Evolutionary conservation across 768 basidiomycete species (phyloP).

Genomic region (Mycena leptocephala): DNA sequence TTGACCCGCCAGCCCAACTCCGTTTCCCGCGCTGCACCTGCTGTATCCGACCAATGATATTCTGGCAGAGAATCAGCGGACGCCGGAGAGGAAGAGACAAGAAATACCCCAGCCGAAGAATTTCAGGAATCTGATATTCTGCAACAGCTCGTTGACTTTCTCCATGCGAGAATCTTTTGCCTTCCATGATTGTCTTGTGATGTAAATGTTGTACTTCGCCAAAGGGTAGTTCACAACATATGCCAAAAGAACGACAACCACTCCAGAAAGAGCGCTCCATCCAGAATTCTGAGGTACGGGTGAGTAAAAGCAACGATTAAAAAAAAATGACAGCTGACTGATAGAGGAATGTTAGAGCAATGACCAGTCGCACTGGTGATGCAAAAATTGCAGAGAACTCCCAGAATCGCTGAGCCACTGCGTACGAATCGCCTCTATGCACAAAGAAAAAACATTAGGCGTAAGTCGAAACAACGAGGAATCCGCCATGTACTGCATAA

Average conservation of each 20-base stretch:
- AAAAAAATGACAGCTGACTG: conserved; percentile 59
- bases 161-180: conserved; percentile 81
- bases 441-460: conserved; percentile 16
- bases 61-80: conserved; percentile 53
- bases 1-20: conserved; percentile 82
- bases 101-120: conserved; percentile 83
- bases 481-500: conserved; percentile 75
- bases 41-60: conserved; percentile 72
- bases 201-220: conserved; percentile 77
- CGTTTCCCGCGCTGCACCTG: conserved; percentile 67
- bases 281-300: conserved; percentile 72
- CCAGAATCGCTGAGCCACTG: conserved; percentile 83
- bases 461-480: conserved; percentile 4
- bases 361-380: conserved; percentile 74
- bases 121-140: conserved; percentile 82
- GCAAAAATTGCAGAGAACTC: conserved; percentile 77
- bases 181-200: conserved; percentile 72
- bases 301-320: conserved; percentile 7
- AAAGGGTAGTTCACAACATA: conserved; percentile 79
- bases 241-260: conserved; percentile 74
- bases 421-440: conserved; percentile 77
- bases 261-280: conserved; percentile 84
- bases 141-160: conserved; percentile 83
- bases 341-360: conserved; percentile 82
- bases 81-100: neutral